Evolutionary conservation across 1,284 basidiomycete species (phyloP).

Genomic region (Earliella scabrosa): DNA sequence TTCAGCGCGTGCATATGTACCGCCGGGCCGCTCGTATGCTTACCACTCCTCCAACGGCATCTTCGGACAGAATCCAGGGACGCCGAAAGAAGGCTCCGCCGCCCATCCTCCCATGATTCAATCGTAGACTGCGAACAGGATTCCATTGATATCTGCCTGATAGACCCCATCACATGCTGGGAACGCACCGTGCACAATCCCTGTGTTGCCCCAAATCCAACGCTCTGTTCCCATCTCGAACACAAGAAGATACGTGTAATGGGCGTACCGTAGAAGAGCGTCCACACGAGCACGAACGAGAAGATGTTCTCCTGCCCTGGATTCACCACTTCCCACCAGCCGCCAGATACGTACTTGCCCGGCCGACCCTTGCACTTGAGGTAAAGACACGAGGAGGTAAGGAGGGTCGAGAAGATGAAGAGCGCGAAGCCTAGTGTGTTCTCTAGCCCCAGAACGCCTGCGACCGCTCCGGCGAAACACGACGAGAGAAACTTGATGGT

Average conservation of each 20-base stretch:
- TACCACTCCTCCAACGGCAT: conserved; percentile 1
- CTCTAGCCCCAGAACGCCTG: conserved; percentile 85
- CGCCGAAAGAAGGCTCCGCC: conserved; percentile 12
- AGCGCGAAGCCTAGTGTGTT: conserved; percentile 83
- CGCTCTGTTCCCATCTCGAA: conserved; percentile 4
- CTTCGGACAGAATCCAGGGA: conserved; percentile 9
- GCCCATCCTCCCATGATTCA: conserved; percentile 18
- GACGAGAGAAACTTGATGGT: conserved; percentile 79
- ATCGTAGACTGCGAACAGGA: conserved; percentile 31
- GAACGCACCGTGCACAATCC: conserved; percentile 33
- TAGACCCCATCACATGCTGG: conserved; percentile 16
- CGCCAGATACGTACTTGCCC: conserved; percentile 62
- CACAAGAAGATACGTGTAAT: conserved; percentile 7
- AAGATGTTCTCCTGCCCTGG: conserved; percentile 87
- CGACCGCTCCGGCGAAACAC: conserved; percentile 83
- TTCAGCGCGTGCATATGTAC: neutral
- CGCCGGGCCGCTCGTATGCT: conserved; percentile 1
- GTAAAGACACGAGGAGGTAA: conserved; percentile 68
- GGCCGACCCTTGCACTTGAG: conserved; percentile 73
- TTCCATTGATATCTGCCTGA: conserved; percentile 22
- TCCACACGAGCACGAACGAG: conserved; percentile 89
- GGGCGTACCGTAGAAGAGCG: conserved; percentile 81
- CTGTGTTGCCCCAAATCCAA: conserved; percentile 22
- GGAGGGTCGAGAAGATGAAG: conserved; percentile 69
- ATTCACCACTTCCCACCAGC: conserved; percentile 69